A percentile compares a stretch with the other conserved stretches of the same genome.
Evolutionary conservation across 805 yeast genomes (phyloP).

Genomic region (Starmerella ratchasimensis): DNA sequence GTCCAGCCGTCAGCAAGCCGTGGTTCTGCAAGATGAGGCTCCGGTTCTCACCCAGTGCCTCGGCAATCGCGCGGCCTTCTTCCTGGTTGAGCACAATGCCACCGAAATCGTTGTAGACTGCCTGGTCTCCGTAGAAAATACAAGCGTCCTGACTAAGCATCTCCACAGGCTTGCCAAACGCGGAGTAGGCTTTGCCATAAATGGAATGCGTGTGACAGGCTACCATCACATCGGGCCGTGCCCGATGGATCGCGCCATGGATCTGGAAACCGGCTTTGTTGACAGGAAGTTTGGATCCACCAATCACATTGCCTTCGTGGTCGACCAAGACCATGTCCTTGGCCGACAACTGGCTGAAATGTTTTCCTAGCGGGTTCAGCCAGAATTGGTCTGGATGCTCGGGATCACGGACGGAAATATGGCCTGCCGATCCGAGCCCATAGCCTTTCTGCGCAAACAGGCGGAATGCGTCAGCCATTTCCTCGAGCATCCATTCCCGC

Average conservation of each 20-base stretch:
- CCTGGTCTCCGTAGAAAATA: conserved; percentile 48
- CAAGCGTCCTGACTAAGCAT: conserved; percentile 75
- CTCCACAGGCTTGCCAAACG: conserved; percentile 53
- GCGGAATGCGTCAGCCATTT: conserved; percentile 77
- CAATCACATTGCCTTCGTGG: conserved; percentile 48
- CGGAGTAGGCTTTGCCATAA: conserved; percentile 51
- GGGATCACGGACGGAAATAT: conserved; percentile 75
- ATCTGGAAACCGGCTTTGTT: conserved; percentile 61
- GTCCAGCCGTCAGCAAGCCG: conserved; percentile 57
- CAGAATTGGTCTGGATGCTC: conserved; percentile 68
- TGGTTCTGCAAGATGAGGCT: conserved; percentile 56
- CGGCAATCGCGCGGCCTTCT: conserved; percentile 51
- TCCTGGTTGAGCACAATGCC: conserved; percentile 60
- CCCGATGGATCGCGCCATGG: conserved; percentile 53
- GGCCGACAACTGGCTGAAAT: conserved; percentile 48
- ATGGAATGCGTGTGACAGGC: conserved; percentile 60
- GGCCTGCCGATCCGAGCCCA: conserved; percentile 74
- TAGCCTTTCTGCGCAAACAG: conserved; percentile 67
- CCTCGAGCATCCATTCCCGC: conserved; percentile 31
- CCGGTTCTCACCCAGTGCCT: conserved; percentile 41
- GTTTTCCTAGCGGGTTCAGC: conserved; percentile 80
- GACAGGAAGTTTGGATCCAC: conserved; percentile 42
- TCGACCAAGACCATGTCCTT: conserved; percentile 52
- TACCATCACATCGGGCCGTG: conserved; percentile 57
- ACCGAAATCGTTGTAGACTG: conserved; percentile 57